These are phyloP conservation scores for Fusarium sororula DNA, from an alignment of 2,329 filamentous ascomycete genomes.

Conservation along the genomic window DNA sequence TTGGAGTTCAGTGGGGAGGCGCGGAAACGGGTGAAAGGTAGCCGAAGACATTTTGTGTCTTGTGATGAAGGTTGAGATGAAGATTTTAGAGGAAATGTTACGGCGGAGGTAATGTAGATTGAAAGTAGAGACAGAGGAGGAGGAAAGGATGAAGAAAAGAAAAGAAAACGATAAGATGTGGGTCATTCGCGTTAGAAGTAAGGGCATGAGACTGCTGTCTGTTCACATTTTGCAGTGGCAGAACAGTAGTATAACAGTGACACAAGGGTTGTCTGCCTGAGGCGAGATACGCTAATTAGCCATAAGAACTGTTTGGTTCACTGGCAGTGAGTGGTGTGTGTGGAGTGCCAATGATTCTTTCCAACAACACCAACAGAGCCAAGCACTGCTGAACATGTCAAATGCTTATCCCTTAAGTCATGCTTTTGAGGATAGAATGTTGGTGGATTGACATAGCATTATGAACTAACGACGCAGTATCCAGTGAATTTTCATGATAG, in stretches of 20 bases:
- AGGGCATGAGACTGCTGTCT: background rate
- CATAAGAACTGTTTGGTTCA: background rate
- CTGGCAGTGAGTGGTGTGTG: no score
- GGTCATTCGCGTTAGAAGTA: background rate
- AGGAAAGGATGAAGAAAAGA: background rate
- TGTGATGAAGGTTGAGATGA: rapidly evolving
- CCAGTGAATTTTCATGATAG: background rate
- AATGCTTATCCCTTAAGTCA: background rate
- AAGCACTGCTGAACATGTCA: background rate
- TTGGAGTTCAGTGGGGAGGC: background rate
- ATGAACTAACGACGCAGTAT: background rate
- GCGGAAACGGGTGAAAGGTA: background rate
- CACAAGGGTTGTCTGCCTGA: background rate
- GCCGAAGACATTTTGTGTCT: background rate
- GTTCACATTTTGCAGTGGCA: background rate
- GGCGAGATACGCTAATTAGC: background rate
- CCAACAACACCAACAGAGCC: no score
- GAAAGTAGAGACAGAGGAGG: no score
- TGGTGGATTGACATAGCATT: background rate
- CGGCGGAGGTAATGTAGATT: no score
- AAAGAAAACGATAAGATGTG: background rate
- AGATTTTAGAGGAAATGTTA: no score
- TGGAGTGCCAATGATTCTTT: no score
- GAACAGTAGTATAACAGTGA: background rate
- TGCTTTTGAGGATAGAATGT: rapidly evolving